Conservation (phyloP, 306 rosid species). For the Quercus bicolor region DNA sequence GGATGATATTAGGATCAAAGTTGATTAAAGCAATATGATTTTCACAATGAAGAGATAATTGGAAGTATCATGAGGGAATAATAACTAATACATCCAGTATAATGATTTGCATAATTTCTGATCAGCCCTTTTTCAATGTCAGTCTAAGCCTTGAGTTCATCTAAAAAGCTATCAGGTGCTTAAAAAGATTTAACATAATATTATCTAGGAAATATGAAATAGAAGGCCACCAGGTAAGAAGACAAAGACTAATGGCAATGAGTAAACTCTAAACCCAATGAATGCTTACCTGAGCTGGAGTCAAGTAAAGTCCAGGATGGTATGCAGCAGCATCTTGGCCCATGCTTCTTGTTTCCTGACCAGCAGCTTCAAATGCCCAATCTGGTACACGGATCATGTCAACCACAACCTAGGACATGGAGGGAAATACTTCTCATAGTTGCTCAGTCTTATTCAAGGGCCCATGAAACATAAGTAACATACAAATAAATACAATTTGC, state of each 20-base stretch:
- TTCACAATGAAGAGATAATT: background rate
- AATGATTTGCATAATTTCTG: background rate
- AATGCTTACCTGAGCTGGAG: conserved; percentile 85
- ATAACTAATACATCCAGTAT: background rate
- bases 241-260: background rate
- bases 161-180: background rate
- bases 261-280: background rate
- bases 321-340: conserved; percentile 89
- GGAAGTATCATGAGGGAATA: background rate
- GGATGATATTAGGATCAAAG: background rate
- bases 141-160: background rate
- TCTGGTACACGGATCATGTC: conserved; percentile 99
- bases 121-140: conserved; percentile 7
- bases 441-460: conserved; percentile 7
- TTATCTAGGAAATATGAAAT: background rate
- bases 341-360: conserved; percentile 92
- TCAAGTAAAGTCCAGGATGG: conserved; percentile 94
- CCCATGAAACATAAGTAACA: conserved; percentile 6
- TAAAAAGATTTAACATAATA: background rate
- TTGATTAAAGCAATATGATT: background rate
- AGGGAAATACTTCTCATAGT: conserved; percentile 20
- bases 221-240: background rate
- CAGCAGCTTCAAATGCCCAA: conserved; percentile 99
- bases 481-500: background rate
- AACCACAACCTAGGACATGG: conserved; percentile 62